A percentile compares a stretch with the other conserved stretches of the same genome.
phyloP scores from a whole-genome alignment of 345 rosid genomes.

The Eucalyptus sp. region DNA sequence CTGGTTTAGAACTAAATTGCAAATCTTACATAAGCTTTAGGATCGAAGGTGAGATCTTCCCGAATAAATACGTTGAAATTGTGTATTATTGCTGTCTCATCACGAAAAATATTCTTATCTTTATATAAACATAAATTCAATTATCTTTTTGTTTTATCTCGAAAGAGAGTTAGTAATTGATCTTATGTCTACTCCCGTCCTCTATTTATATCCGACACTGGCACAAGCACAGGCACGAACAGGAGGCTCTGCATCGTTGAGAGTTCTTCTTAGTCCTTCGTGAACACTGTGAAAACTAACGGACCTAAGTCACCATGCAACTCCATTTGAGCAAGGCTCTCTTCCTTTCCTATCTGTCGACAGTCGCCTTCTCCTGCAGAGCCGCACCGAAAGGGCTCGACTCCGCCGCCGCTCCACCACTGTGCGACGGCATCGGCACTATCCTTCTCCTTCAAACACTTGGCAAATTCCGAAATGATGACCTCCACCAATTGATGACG shows the following conservation, averaged over 20 bases:
- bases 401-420: background rate
- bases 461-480: background rate
- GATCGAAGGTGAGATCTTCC: too few relatives aligned
- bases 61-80: too few relatives aligned
- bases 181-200: background rate
- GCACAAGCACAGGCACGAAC: background rate
- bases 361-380: background rate
- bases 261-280: background rate
- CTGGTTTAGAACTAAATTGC: too few relatives aligned
- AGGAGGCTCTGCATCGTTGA: background rate
- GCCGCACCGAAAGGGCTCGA: background rate
- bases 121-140: too few relatives aligned
- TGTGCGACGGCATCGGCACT: background rate
- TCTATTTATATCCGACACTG: background rate
- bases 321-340: background rate
- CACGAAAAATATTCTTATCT: background rate
- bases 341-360: background rate
- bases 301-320: background rate
- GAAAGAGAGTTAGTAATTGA: background rate
- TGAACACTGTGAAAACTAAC: background rate
- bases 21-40: too few relatives aligned
- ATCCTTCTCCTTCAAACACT: background rate
- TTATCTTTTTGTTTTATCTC: accelerated
- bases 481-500: background rate
- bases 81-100: accelerated